Conservation (phyloP, 2,329 filamentous ascomycete genomes). For the Helicocarpus griseus region DNA sequence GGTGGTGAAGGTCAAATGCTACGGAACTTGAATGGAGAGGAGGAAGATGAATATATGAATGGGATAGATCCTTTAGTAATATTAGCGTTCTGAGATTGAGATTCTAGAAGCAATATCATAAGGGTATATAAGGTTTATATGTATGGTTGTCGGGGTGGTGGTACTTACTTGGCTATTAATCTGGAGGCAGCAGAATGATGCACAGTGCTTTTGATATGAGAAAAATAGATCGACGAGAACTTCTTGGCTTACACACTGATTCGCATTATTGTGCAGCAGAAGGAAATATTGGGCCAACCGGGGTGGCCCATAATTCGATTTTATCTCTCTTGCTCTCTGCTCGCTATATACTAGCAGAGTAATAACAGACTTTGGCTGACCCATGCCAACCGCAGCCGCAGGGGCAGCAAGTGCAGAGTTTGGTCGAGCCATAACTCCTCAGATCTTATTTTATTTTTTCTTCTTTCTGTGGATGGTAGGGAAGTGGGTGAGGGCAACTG, state of each 20-base stretch:
- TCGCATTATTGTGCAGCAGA: neutral
- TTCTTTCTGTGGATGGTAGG: neutral
- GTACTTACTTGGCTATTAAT: constrained; percentile 1
- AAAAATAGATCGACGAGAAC: constrained; percentile 2
- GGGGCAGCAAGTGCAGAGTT: neutral
- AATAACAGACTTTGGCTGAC: neutral
- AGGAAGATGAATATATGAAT: neutral
- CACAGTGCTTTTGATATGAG: neutral
- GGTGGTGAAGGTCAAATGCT: neutral
- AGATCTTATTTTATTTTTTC: neutral
- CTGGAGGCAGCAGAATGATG: neutral
- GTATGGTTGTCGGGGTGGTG: neutral
- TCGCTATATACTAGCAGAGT: neutral
- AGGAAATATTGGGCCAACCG: neutral
- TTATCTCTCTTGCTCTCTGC: neutral
- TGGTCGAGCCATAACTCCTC: constrained; percentile 1
- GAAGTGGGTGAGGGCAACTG: neutral
- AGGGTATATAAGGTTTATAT: neutral
- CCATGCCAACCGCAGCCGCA: constrained; percentile 1
- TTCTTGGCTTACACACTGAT: neutral
- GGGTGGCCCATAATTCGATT: neutral
- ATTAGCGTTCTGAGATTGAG: neutral
- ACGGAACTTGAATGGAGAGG: neutral
- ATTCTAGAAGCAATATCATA: constrained; percentile 3
- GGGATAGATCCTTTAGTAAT: neutral